phyloP scores from a whole-genome alignment of 2,329 filamentous ascomycete species.

The Ophiognomonia clavigignenti-juglandacearum region DNA sequence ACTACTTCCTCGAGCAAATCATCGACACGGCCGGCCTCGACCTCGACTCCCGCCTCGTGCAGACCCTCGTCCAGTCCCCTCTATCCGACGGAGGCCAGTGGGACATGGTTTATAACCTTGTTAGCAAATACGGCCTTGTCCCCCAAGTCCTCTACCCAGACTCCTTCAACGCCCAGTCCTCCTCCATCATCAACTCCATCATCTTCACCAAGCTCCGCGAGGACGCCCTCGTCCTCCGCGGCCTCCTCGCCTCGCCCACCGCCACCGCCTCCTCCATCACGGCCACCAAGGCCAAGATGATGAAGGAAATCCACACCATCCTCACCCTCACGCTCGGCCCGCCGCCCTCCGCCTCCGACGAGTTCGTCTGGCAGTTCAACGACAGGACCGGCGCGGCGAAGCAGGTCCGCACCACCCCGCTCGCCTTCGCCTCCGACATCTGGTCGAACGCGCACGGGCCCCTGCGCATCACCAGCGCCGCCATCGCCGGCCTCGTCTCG shows the following conservation, averaged over 20 bases:
- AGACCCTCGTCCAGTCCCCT: slow-evolving; percentile 61
- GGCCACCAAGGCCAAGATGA: slow-evolving; percentile 64
- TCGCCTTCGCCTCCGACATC: slow-evolving; percentile 66
- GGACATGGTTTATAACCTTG: slow-evolving; percentile 87
- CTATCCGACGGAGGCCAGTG: slow-evolving; percentile 82
- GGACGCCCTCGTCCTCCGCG: slow-evolving; percentile 68
- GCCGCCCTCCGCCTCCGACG: slow-evolving; percentile 61
- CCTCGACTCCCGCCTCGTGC: slow-evolving; percentile 68
- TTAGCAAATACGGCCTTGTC: slow-evolving; percentile 83
- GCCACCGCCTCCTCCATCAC: slow-evolving; percentile 34
- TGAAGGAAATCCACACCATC: slow-evolving; percentile 75
- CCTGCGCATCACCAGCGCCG: slow-evolving; percentile 54
- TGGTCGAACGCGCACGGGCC: slow-evolving; percentile 52
- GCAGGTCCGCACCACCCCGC: slow-evolving; percentile 60
- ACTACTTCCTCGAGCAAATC: slow-evolving; percentile 83
- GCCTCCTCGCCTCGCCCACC: slow-evolving; percentile 38
- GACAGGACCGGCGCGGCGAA: slow-evolving; percentile 64
- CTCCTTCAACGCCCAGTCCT: slow-evolving; percentile 71
- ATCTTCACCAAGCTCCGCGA: slow-evolving; percentile 86
- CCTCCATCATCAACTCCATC: slow-evolving; percentile 63
- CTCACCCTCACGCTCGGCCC: slow-evolving; percentile 80
- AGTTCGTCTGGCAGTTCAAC: slow-evolving; percentile 77
- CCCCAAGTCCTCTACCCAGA: slow-evolving; percentile 80
- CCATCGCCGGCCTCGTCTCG: slow-evolving; percentile 68
- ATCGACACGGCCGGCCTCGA: slow-evolving; percentile 68